Evolutionary conservation across 2,329 filamentous ascomycete genomes (phyloP).

Genomic region (Colletotrichum liriopes): DNA sequence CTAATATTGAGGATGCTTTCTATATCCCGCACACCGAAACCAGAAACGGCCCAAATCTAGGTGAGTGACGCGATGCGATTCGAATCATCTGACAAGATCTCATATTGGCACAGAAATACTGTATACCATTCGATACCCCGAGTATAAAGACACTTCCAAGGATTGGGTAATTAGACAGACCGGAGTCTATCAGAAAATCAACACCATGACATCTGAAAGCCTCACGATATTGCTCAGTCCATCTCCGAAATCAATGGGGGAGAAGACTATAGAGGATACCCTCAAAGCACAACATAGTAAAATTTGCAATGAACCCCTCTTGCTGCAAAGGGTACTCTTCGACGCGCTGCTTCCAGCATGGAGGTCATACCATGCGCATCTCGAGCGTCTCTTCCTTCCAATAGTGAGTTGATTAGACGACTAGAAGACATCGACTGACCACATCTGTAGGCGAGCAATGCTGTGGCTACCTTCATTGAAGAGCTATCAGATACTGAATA

Average conservation of each 20-base stretch:
- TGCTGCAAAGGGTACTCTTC: constrained; percentile 3
- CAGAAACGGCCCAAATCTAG: background rate
- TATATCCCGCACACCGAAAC: constrained; percentile 18
- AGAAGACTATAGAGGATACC: background rate
- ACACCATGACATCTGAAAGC: background rate
- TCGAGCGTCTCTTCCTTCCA: background rate
- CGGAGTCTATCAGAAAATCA: background rate
- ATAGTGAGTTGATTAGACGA: background rate
- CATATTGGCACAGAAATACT: background rate
- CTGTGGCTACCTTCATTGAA: background rate
- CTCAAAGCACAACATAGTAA: background rate
- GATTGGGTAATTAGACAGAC: constrained; percentile 27
- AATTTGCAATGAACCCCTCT: background rate
- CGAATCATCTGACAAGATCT: background rate
- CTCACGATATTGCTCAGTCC: background rate
- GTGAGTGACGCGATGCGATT: background rate
- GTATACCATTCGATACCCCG: constrained; percentile 14
- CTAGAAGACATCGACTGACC: too few relatives aligned
- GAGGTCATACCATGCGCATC: background rate
- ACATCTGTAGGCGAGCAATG: too few relatives aligned
- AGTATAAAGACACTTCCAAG: background rate
- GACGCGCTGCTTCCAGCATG: background rate
- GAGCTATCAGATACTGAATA: background rate
- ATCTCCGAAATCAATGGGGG: background rate
- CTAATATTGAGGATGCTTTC: background rate